Conservation (phyloP, 1,284 basidiomycete genomes). For the Porodaedalea pini region DNA sequence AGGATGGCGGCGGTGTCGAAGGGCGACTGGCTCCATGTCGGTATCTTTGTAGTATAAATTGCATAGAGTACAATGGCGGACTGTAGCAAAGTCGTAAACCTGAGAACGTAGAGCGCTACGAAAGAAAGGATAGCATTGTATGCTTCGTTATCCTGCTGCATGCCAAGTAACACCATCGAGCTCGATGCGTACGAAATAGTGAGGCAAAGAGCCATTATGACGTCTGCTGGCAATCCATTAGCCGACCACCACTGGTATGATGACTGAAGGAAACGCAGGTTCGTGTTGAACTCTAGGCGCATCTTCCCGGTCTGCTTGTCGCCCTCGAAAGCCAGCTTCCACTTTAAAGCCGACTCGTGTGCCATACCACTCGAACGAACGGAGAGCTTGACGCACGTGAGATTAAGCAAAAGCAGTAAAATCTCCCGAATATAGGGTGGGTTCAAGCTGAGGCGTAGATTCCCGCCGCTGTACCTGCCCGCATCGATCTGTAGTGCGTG, state of each 20-base stretch:
- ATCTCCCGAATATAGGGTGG: not conserved
- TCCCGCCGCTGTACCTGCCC: not conserved
- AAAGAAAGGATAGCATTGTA: not conserved
- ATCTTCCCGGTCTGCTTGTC: not conserved
- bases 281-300: not conserved
- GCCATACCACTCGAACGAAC: not conserved
- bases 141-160: not conserved
- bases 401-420: constrained; percentile 1
- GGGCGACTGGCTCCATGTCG: constrained; percentile 7
- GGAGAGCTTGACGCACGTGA: constrained; percentile 4
- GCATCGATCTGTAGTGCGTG: not conserved
- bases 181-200: constrained; percentile 2
- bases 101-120: constrained; percentile 1
- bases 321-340: not conserved
- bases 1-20: not conserved
- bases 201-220: constrained; percentile 2
- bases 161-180: constrained; percentile 2
- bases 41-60: not conserved
- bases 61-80: not conserved
- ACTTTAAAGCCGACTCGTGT: not conserved
- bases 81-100: not conserved
- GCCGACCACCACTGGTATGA: not conserved
- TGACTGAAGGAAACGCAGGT: constrained; percentile 1
- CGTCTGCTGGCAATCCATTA: not conserved
- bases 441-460: not conserved